Conservation (phyloP, 345 rosid species). For the Arabidopsis arenosa region DNA sequence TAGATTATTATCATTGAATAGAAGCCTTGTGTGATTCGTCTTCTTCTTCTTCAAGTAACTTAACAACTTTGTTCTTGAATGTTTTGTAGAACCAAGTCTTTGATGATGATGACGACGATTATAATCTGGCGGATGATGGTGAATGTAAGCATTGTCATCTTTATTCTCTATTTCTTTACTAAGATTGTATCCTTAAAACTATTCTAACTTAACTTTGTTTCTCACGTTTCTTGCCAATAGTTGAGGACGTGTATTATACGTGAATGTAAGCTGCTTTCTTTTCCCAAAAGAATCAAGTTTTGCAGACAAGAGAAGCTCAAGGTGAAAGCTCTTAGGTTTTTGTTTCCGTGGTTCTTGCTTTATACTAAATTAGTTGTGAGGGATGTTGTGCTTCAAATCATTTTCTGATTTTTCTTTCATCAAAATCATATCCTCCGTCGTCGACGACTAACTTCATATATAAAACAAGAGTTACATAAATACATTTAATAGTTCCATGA, state of each 20-base stretch:
- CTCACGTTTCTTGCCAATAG: conserved; percentile 23
- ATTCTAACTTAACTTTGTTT: conserved; percentile 9
- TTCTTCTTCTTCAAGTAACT: neutral
- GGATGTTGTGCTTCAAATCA: no score
- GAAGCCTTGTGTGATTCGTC: conserved; percentile 13
- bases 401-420: no score
- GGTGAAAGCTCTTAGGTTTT: neutral
- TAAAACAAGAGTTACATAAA: no score
- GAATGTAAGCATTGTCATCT: conserved; percentile 34
- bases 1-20: neutral
- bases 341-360: neutral
- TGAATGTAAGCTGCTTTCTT: neutral
- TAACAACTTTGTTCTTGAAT: neutral
- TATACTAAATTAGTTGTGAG: no score
- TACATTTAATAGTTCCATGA: no score
- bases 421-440: no score
- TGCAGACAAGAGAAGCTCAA: conserved; percentile 24
- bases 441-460: no score
- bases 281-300: conserved; percentile 1
- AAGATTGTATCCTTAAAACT: neutral
- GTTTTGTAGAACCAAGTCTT: conserved; percentile 32
- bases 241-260: neutral
- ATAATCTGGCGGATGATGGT: conserved; percentile 24
- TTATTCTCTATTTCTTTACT: neutral
- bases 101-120: conserved; percentile 47